Percentiles rank a stretch among this genome's conserved stretches.
These are phyloP conservation scores for Gliomastix tumulicola DNA, from an alignment of 2,329 filamentous ascomycete genomes.

Conservation along the genomic window DNA sequence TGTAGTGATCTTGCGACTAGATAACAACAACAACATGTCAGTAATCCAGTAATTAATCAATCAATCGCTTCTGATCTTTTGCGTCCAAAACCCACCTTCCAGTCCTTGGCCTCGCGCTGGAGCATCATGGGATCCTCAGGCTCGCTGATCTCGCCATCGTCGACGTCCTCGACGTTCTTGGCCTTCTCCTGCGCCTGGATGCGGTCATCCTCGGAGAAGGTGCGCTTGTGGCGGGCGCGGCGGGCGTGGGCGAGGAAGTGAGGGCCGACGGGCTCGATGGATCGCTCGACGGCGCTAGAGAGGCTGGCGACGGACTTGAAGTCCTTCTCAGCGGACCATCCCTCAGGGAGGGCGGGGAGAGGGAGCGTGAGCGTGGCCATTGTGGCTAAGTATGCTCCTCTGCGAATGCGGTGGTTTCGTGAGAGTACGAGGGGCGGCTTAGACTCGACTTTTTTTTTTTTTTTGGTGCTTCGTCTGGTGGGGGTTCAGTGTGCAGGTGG, in stretches of 20 bases:
- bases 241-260: constrained; percentile 97
- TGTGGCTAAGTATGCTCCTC: no score
- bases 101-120: constrained; percentile 92
- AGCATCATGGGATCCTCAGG: constrained; percentile 89
- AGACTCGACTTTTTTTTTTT: constrained; percentile 6
- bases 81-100: constrained; percentile 79
- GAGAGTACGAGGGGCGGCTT: constrained; percentile 6
- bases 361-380: constrained; percentile 54
- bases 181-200: constrained; percentile 92
- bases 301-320: constrained; percentile 80
- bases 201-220: constrained; percentile 96
- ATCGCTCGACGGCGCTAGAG: constrained; percentile 72
- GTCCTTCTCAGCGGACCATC: constrained; percentile 83
- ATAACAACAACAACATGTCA: background rate
- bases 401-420: constrained; percentile 9
- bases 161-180: constrained; percentile 91
- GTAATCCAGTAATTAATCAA: background rate
- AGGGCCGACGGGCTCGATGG: constrained; percentile 91
- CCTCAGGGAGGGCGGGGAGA: constrained; percentile 69
- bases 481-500: no score
- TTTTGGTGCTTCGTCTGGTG: no score
- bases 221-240: constrained; percentile 91
- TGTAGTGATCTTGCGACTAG: constrained; percentile 93
- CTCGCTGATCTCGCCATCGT: constrained; percentile 88
- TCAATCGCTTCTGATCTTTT: no score